phyloP scores from a whole-genome alignment of 805 yeast species.

The Schwanniomyces occidentalis region DNA sequence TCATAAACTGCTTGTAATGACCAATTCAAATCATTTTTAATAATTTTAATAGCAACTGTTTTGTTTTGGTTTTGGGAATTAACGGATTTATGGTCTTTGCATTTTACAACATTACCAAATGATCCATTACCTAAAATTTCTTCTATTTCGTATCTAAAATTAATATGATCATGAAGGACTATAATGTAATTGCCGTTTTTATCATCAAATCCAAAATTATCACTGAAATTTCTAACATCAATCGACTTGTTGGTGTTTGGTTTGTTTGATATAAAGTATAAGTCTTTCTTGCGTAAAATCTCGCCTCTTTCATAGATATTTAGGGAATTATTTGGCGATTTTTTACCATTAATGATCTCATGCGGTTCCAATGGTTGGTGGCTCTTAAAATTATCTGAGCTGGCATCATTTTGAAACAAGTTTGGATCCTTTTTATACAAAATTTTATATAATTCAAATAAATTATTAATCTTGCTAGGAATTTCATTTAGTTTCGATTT shows the following conservation, averaged over 20 bases:
- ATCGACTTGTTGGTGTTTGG: constrained; percentile 37
- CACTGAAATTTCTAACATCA: constrained; percentile 37
- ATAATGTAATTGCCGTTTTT: constrained; percentile 59
- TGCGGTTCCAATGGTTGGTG: constrained; percentile 3
- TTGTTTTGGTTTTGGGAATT: constrained; percentile 23
- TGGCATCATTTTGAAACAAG: constrained; percentile 19
- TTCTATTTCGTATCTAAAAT: constrained; percentile 67
- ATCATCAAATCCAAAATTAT: constrained; percentile 76
- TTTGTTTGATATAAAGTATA: constrained; percentile 51
- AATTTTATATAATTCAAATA: constrained; percentile 20
- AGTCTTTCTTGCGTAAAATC: constrained; percentile 45
- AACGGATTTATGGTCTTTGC: constrained; percentile 59
- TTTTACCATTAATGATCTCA: constrained; percentile 3
- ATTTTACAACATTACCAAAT: constrained; percentile 75
- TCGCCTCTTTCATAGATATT: constrained; percentile 64
- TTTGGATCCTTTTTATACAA: constrained; percentile 26
- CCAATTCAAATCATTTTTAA: constrained; percentile 72
- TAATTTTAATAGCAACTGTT: constrained; percentile 72
- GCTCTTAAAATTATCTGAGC: constrained; percentile 1
- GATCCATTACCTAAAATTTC: constrained; percentile 72
- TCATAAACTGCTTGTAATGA: constrained; percentile 78
- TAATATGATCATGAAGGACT: constrained; percentile 65
- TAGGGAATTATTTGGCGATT: constrained; percentile 19
- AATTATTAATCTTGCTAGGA: constrained; percentile 11
- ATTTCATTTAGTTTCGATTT: neutral